These are phyloP conservation scores for Cadophora luteo-olivacea DNA, from an alignment of 2,329 filamentous ascomycete genomes.

Conservation along the genomic window DNA sequence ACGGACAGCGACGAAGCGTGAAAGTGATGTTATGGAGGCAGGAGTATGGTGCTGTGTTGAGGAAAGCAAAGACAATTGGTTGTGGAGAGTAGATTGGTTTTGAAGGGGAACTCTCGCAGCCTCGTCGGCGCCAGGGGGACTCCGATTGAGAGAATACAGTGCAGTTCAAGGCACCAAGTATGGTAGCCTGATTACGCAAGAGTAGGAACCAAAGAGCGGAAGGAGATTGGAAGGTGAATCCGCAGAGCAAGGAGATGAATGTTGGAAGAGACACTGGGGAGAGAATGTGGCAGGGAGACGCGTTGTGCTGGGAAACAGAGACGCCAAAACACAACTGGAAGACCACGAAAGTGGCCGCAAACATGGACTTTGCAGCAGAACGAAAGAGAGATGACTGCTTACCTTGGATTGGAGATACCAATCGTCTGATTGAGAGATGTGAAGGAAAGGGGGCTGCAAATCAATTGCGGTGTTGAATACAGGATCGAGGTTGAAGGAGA, in stretches of 20 bases:
- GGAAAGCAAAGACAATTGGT: background rate
- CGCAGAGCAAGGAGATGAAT: background rate
- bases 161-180: background rate
- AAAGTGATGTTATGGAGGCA: background rate
- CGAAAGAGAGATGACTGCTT: background rate
- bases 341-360: background rate
- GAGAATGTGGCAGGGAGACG: background rate
- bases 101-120: background rate
- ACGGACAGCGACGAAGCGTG: background rate
- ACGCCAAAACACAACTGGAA: background rate
- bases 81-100: background rate
- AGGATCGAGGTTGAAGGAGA: background rate
- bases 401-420: background rate
- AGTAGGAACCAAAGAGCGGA: background rate
- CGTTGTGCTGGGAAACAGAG: background rate
- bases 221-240: background rate
- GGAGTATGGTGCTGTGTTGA: background rate
- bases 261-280: background rate
- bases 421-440: background rate
- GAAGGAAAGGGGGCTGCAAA: background rate
- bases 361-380: background rate
- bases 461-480: background rate
- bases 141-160: too few relatives aligned
- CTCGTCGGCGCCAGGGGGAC: too few relatives aligned
- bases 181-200: background rate